Conservation (phyloP, 2,329 filamentous ascomycete genomes). For the Penicillium freii region DNA sequence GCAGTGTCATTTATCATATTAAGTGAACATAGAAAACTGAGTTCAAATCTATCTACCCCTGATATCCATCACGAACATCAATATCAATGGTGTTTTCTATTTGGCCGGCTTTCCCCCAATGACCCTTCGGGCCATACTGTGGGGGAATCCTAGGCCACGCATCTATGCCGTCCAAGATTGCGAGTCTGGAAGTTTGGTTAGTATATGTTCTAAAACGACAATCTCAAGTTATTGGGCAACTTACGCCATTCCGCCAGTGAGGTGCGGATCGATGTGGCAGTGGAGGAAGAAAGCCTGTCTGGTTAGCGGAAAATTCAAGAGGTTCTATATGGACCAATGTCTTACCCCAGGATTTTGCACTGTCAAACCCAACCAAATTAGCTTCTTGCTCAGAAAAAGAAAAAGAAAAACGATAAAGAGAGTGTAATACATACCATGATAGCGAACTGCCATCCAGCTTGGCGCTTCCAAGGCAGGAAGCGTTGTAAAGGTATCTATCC, state of each 20-base stretch:
- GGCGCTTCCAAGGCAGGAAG: not conserved
- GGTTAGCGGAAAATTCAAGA: not conserved
- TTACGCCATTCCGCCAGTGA: constrained; percentile 8
- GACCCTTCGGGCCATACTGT: not conserved
- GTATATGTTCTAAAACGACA: not conserved
- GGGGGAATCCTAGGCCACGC: not conserved
- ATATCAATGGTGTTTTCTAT: not conserved
- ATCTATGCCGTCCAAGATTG: constrained; percentile 3
- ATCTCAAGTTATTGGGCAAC: not conserved
- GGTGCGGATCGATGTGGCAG: constrained; percentile 7
- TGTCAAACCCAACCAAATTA: not conserved
- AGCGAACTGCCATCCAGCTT: constrained; percentile 6
- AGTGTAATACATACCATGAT: not conserved
- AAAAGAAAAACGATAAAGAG: not conserved
- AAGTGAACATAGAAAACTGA: not conserved
- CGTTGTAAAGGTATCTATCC: constrained; percentile 3
- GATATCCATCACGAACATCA: not conserved
- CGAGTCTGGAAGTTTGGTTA: not conserved
- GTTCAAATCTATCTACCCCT: not conserved
- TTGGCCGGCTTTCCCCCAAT: not conserved
- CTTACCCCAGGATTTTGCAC: constrained; percentile 6
- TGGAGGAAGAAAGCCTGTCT: constrained; percentile 5
- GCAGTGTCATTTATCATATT: not conserved
- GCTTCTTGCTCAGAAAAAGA: not conserved
- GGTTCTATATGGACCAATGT: not conserved